Conservation (phyloP, 73 alveolate genomes). For the Diophrys appendiculata region DNA sequence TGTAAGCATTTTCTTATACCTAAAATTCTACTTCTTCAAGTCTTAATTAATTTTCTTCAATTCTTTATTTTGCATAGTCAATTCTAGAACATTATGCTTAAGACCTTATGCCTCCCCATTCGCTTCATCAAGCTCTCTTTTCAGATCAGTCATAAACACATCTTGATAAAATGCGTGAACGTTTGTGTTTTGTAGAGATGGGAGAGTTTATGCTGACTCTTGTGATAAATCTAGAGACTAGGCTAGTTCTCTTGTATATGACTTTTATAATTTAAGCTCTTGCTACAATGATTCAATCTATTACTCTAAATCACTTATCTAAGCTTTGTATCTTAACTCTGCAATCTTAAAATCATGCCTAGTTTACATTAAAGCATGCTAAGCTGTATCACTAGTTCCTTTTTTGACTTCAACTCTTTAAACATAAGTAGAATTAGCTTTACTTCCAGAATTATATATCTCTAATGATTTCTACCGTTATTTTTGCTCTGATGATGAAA, state of each 20-base stretch:
- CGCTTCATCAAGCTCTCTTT: constrained; percentile 2
- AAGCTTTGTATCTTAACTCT: neutral
- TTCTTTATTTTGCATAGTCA: neutral
- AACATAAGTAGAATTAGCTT: too few relatives aligned
- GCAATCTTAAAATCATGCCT: neutral
- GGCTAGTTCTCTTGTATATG: neutral
- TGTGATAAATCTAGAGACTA: neutral
- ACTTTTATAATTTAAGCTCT: neutral
- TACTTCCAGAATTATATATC: too few relatives aligned
- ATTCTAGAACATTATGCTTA: neutral
- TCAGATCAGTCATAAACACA: constrained; percentile 13
- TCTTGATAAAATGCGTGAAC: constrained; percentile 11
- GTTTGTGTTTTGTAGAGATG: neutral
- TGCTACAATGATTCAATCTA: neutral
- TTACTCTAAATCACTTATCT: neutral
- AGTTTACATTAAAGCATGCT: neutral
- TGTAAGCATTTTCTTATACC: neutral
- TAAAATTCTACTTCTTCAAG: neutral
- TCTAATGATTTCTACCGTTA: too few relatives aligned
- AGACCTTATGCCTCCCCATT: neutral
- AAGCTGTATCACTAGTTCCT: neutral
- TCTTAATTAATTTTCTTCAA: constrained; percentile 5
- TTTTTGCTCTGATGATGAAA: too few relatives aligned
- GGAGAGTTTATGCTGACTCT: neutral
- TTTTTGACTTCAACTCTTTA: too few relatives aligned